Percentiles rank a stretch among this genome's conserved stretches.
Conservation (phyloP, 2,329 filamentous ascomycete genomes). For the Aureobasidium pullulans region DNA sequence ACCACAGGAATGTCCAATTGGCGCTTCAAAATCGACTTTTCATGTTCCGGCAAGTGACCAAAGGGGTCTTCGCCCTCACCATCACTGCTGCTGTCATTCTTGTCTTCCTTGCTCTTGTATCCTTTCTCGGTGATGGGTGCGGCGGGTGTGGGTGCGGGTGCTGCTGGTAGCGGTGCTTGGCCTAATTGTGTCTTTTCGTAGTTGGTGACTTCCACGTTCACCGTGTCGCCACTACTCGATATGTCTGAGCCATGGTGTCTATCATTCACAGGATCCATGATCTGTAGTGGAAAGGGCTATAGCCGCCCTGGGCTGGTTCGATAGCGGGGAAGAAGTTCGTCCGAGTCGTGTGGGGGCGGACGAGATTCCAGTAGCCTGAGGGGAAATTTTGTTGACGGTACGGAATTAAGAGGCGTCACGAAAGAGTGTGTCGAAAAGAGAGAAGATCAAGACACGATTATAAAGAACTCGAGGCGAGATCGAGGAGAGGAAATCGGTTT, state of each 20-base stretch:
- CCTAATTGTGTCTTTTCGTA: conserved; percentile 24
- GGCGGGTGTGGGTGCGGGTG: conserved; percentile 22
- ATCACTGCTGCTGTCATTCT: conserved; percentile 4
- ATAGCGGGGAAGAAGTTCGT: background rate
- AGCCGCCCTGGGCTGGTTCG: conserved; percentile 7
- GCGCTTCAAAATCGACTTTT: conserved; percentile 27
- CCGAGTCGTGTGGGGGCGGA: background rate
- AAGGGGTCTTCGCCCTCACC: conserved; percentile 26
- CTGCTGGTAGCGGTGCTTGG: conserved; percentile 22
- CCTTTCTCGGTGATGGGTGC: conserved; percentile 23
- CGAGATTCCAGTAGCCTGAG: background rate
- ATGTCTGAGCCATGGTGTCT: background rate
- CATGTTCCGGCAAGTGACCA: conserved; percentile 31
- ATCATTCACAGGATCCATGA: background rate
- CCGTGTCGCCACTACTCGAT: conserved; percentile 1
- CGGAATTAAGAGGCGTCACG: background rate
- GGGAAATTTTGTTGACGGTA: background rate
- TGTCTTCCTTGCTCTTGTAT: conserved; percentile 16
- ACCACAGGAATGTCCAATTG: conserved; percentile 37
- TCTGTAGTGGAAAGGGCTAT: background rate
- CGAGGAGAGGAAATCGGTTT: background rate
- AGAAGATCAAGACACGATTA: background rate
- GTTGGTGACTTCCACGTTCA: conserved; percentile 16
- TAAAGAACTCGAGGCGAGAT: background rate
- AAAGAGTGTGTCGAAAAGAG: background rate